Conservation (phyloP, 208 protist genomes). For the Jaenimonas drosophilae region DNA sequence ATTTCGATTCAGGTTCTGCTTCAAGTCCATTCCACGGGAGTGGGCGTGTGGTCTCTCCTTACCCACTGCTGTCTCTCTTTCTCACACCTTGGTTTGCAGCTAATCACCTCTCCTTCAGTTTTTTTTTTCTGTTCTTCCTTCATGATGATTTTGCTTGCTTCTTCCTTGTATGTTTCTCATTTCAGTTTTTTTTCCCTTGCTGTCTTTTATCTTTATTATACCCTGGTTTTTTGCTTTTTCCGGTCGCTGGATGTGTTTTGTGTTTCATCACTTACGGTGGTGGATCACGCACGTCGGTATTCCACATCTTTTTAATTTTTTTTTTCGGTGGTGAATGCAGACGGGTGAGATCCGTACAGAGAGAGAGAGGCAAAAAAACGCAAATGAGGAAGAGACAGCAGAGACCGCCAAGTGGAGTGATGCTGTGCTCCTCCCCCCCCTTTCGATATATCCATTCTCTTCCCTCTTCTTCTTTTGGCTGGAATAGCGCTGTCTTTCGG, state of each 20-base stretch:
- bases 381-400: too few relatives aligned
- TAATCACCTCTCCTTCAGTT: not conserved
- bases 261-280: conserved; percentile 2
- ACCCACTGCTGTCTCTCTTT: not conserved
- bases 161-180: conserved; percentile 1
- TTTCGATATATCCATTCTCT: too few relatives aligned
- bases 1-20: too few relatives aligned
- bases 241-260: not conserved
- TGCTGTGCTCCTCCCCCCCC: too few relatives aligned
- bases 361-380: too few relatives aligned
- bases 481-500: too few relatives aligned
- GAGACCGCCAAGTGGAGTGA: too few relatives aligned
- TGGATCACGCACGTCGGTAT: not conserved
- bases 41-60: not conserved
- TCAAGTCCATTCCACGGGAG: not conserved
- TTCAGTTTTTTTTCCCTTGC: conserved; percentile 2
- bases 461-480: too few relatives aligned
- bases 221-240: not conserved
- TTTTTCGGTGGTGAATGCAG: too few relatives aligned
- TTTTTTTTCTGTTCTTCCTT: conserved; percentile 3
- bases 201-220: conserved; percentile 2
- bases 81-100: too few relatives aligned
- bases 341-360: too few relatives aligned
- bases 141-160: not conserved
- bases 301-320: not conserved